Conservation (phyloP, 441 rosid species). For the Metrosideros polymorpha region DNA sequence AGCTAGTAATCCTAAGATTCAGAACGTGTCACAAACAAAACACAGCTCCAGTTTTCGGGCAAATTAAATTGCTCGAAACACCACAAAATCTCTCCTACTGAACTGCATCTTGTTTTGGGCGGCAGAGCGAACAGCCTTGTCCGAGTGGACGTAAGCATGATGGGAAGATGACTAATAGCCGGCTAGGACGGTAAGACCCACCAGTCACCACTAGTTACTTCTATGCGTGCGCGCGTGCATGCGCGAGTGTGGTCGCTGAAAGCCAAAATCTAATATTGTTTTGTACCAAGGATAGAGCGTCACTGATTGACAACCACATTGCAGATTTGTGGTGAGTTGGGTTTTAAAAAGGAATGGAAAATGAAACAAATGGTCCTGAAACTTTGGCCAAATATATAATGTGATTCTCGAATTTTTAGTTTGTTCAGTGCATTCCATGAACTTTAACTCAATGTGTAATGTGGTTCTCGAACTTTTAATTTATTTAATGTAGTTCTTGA, state of each 20-base stretch:
- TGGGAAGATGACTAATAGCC: neutral
- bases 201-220: neutral
- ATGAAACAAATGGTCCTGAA: too few relatives aligned
- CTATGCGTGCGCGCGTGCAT: neutral
- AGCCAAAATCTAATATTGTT: neutral
- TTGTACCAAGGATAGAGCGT: neutral
- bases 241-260: neutral
- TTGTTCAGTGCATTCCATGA: too few relatives aligned
- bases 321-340: neutral
- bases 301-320: neutral
- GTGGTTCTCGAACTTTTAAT: too few relatives aligned
- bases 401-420: too few relatives aligned
- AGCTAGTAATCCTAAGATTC: neutral
- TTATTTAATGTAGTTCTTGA: too few relatives aligned
- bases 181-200: neutral
- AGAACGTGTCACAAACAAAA: neutral
- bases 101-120: neutral
- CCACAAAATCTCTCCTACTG: neutral
- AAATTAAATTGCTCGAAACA: neutral
- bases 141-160: neutral
- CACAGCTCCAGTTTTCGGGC: neutral
- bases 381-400: too few relatives aligned
- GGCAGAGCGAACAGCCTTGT: neutral
- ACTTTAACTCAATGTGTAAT: too few relatives aligned
- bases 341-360: too few relatives aligned